Evolutionary conservation across 257 asterid species (phyloP), one percentile per base, ranked within the genome.

Genomic region (Nicotiana obtusifolia): DNA sequence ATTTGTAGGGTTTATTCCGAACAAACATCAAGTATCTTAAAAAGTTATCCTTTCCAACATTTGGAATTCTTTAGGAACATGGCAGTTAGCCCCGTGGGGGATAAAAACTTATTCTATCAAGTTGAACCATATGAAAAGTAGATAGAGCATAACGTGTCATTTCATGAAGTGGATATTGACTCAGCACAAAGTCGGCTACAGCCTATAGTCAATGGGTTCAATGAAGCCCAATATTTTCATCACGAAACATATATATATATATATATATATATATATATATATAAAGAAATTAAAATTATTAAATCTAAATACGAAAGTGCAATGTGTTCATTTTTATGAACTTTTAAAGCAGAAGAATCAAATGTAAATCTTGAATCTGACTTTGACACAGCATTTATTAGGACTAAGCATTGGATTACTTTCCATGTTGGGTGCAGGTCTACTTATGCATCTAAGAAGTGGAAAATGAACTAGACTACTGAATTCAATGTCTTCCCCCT

Each of bases 91-190:
- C 49, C 24, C 1, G 9, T n/a, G 1, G 56, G 4, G 28, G 77
- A n/a, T 19, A 68, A 35, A 35, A 52, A 35, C n/a, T 61, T 61
- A 22, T n/a, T n/a, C 57, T 80, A 52, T 57, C 67, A 41, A 33
- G 30, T 35, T 80, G 81, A 69, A 60, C 52, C 66, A 47, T 31
- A 71, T 67, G 53, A 52, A 69, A 62, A 84, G 81, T 10, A 80
- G 11, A 67, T 19, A 33, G 8, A 60, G 59, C 59, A 35, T 81
- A 1, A 16, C 26, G 61, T 67, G 37, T 75, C 8, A 28, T 64
- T 52, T 33, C 47, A 71, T 41, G 80, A 22, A 41, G 64, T 44
- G 15, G 37, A 44, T 71, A 71, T 44, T 44, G 80, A 71, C 41
- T 26, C 59, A 30, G 10, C 44, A 37, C 7, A 5, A 0, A 33